A percentile compares a stretch with the other conserved stretches of the same genome.
These are phyloP conservation scores for Trichoderma virens DNA, from an alignment of 495 filamentous ascomycete genomes.

Conservation along the genomic window DNA sequence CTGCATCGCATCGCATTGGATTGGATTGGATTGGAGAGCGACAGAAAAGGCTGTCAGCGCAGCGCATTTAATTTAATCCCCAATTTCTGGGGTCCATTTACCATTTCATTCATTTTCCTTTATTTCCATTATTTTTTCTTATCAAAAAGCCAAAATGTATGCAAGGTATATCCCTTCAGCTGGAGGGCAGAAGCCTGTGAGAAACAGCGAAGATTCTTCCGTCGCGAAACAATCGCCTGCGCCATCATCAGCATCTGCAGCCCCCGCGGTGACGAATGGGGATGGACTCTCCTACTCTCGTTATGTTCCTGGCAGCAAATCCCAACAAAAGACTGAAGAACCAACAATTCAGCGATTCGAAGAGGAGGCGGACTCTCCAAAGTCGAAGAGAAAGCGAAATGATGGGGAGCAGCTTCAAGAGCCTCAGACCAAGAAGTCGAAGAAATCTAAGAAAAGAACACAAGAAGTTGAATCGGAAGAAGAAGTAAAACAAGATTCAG, in stretches of 20 bases:
- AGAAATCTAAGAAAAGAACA: constrained; percentile 16
- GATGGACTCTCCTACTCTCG: constrained; percentile 28
- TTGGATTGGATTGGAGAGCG: neutral
- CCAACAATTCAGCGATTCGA: constrained; percentile 10
- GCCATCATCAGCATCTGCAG: constrained; percentile 10
- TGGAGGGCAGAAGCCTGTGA: constrained; percentile 15
- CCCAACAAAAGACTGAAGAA: neutral
- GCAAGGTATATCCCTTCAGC: constrained; percentile 30
- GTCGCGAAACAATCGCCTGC: constrained; percentile 19
- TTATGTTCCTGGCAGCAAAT: constrained; percentile 30
- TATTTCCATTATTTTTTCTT: neutral
- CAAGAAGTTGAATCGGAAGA: constrained; percentile 15
- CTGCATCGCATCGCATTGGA: neutral
- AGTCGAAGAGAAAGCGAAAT: constrained; percentile 17
- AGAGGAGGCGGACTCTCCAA: constrained; percentile 18
- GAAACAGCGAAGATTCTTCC: neutral
- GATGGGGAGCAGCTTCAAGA: constrained; percentile 9
- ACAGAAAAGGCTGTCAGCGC: neutral
- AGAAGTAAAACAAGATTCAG: neutral
- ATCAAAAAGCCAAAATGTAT: constrained; percentile 21
- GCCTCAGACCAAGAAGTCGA: constrained; percentile 18
- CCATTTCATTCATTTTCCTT: neutral
- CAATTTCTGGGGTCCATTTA: neutral
- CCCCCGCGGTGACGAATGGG: constrained; percentile 16
- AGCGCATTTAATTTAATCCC: neutral